A percentile compares a stretch with the other conserved stretches of the same genome.
phyloP scores from a whole-genome alignment of 2,329 filamentous ascomycete genomes.

The Epichloe brachyelytri region DNA sequence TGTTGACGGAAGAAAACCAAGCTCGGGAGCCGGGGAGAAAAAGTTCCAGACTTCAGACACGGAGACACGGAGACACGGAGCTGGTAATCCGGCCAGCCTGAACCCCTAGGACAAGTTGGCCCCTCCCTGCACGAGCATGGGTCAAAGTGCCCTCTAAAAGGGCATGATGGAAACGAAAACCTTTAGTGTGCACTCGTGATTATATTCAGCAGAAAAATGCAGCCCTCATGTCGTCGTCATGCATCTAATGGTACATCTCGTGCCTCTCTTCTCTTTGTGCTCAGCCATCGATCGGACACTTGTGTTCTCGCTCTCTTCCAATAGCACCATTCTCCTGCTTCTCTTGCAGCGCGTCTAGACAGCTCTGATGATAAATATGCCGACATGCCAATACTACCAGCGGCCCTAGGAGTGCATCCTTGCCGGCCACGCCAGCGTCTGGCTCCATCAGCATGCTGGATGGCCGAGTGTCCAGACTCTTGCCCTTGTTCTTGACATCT shows the following conservation, averaged over 20 bases:
- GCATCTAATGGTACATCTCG: constrained; percentile 3
- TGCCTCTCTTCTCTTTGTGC: neutral
- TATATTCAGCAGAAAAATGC: neutral
- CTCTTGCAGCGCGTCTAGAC: constrained; percentile 51
- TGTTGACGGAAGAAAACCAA: neutral
- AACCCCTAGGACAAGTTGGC: too few species aligned
- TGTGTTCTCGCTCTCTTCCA: constrained; percentile 35
- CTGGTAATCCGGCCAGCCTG: too few species aligned
- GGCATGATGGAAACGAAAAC: too few species aligned
- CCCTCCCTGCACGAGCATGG: too few species aligned
- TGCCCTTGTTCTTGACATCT: constrained; percentile 31
- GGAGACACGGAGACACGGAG: too few species aligned
- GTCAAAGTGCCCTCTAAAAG: too few species aligned
- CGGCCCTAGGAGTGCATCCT: constrained; percentile 44
- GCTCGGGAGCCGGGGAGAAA: neutral
- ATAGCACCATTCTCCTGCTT: constrained; percentile 36
- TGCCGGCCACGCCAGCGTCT: constrained; percentile 11
- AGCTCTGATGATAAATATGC: constrained; percentile 57
- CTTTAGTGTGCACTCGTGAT: too few species aligned
- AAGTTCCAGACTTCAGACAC: too few species aligned
- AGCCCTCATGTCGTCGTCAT: constrained; percentile 1
- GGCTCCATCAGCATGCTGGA: constrained; percentile 27
- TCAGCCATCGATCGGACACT: constrained; percentile 45
- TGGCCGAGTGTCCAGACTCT: constrained; percentile 25
- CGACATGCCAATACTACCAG: constrained; percentile 57